These are phyloP conservation scores for Erodium moschatum DNA, from an alignment of 441 rosid genomes.

Conservation along the genomic window DNA sequence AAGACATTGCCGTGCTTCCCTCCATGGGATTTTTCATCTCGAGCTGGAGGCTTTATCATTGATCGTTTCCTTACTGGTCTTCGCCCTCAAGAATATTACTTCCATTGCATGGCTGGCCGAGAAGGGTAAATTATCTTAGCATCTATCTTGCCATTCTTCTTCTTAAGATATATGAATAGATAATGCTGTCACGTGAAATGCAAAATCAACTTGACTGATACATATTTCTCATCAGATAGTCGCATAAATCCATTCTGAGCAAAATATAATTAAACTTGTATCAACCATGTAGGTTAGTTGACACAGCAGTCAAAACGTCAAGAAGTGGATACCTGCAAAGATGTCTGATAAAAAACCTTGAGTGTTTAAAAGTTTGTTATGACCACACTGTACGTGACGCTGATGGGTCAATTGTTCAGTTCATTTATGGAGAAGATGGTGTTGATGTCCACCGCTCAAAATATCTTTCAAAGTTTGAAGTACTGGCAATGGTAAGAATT, in stretches of 20 bases:
- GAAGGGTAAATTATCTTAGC: constrained; percentile 59
- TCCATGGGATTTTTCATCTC: constrained; percentile 97
- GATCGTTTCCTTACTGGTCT: constrained; percentile 98
- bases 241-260: background rate
- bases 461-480: constrained; percentile 67
- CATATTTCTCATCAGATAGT: constrained; percentile 6
- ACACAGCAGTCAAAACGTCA: constrained; percentile 98
- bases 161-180: background rate
- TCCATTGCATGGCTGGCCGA: constrained; percentile 99
- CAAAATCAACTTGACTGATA: background rate
- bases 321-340: constrained; percentile 99
- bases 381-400: constrained; percentile 96
- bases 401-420: constrained; percentile 91
- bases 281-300: constrained; percentile 61
- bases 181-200: constrained; percentile 7
- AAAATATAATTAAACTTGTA: no score
- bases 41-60: constrained; percentile 92
- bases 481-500: constrained; percentile 50
- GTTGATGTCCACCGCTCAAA: constrained; percentile 88
- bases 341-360: constrained; percentile 94
- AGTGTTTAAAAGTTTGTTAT: constrained; percentile 77
- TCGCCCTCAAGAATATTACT: constrained; percentile 98
- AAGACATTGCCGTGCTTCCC: constrained; percentile 96
- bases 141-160: constrained; percentile 6
- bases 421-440: constrained; percentile 95